Evolutionary conservation across 2,329 filamentous ascomycete species (phyloP), one percentile per base, ranked within the genome.

Genomic region (Lecanicillium sp.): DNA sequence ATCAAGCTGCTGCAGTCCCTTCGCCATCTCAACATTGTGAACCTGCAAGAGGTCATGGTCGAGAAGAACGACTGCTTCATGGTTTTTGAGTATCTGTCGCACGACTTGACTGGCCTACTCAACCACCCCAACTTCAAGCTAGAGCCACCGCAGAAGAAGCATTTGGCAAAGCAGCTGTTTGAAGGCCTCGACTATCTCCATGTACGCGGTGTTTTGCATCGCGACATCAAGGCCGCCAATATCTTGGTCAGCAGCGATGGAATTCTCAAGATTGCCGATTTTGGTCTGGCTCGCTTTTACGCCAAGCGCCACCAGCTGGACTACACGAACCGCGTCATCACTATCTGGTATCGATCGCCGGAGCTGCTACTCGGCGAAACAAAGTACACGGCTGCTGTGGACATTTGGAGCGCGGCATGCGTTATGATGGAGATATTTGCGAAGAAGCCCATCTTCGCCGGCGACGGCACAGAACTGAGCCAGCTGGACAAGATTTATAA

Each of bases 21-120:
- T 19, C 83, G 84, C 53, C 88, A 95, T 59, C 70, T 75, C 51
- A 95, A 94, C 59, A 83, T 95, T 43, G 88, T 95, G 49, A 82
- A 83, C 33, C 71, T 95, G 15, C 81, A 87, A 55, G 90, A 95
- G 68, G 88, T 94, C 55, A 98, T 98, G 93, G 93, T 98, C 2
- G 93, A 98, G 68, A 87, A 86, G 62, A 97, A 97, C 57, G 90
- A 97, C 67, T 98, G 93, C 65, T 98, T 95, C 68, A 98, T 98
- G 93, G 93, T 98, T 3, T 98, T 98, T 55, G 93, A 98, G 65
- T 98, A 98, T 62, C 77, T 97, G 26, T 91, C 93, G 2, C 93
- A 98, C 64, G 93, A 98, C 64, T 73, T 98, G 52, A 98, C 93
- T 3, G 93, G 93, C 12, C 74, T 98, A 26, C 79, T 98, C 52